Evolutionary conservation across 805 yeast genomes (phyloP).

Genomic region (Ascoidea tarda): DNA sequence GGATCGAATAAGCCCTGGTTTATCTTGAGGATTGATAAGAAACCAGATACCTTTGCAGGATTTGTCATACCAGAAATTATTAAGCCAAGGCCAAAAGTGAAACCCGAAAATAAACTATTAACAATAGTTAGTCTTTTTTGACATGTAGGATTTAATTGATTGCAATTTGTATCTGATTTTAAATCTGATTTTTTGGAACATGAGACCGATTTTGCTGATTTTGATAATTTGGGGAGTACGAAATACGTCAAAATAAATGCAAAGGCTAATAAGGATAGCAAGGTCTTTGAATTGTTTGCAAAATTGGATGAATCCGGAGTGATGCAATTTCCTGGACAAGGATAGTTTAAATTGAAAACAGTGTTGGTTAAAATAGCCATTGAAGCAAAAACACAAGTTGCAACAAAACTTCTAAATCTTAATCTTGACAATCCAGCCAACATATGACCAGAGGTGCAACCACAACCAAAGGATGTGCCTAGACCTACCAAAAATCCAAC

Average conservation of each 20-base stretch:
- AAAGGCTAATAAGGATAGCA: slow-evolving; percentile 2
- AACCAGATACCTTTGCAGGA: slow-evolving; percentile 30
- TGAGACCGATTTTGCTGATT: not conserved
- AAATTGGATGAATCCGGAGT: not conserved
- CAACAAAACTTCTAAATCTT: slow-evolving; percentile 28
- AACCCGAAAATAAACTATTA: not conserved
- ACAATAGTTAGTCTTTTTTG: too few species aligned
- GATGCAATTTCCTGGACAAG: not conserved
- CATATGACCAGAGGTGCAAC: slow-evolving; percentile 47
- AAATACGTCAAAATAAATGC: slow-evolving; percentile 13
- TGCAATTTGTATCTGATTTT: too few species aligned
- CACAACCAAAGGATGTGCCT: slow-evolving; percentile 33
- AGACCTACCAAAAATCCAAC: slow-evolving; percentile 32
- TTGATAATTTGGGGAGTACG: slow-evolving; percentile 15
- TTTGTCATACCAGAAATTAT: slow-evolving; percentile 28
- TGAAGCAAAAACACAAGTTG: slow-evolving; percentile 24
- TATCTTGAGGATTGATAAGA: slow-evolving; percentile 21
- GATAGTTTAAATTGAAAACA: not conserved
- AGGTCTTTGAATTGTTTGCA: slow-evolving; percentile 1
- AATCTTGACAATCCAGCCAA: slow-evolving; percentile 32
- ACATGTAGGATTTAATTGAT: too few species aligned
- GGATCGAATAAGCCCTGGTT: slow-evolving; percentile 28
- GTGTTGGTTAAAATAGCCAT: slow-evolving; percentile 18
- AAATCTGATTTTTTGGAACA: not conserved
- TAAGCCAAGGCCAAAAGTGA: not conserved